Base-by-base conservation (phyloP, 2,329 filamentous ascomycete species). In the Cucurbitaria berberidis region DNA sequence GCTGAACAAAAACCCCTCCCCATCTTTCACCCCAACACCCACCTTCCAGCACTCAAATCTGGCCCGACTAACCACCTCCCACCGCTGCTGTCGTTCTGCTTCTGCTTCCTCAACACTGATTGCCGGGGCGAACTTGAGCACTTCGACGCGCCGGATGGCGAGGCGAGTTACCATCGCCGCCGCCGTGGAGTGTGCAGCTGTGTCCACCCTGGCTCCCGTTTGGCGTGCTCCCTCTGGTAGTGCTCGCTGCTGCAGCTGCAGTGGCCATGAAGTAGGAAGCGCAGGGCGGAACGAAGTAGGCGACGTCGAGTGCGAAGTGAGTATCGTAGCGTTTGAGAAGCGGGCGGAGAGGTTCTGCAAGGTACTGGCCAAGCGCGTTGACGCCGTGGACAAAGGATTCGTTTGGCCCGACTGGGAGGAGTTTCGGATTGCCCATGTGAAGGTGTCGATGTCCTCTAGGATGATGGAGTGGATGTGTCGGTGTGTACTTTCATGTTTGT, bases 371-470 rank as follows among this genome's bases (percentile, higher is more conserved):
- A 73, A 55, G 0, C 27, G 29, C 9, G 42, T 15, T 1, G 69
- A 70, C 2, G 67, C 60, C 1, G 54, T 22, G 1, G 42, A 19
- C 0, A 67, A 44, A 8, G 59, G 47, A 34, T 62, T 60, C 13
- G 51, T 10, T 2, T 29, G 8, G 29, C 9, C 9, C 34, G 36
- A 8, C 3, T 13, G n/a, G 4, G 29, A 22, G n/a, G 38, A 24
- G 35, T 18, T 43, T n/a, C 60, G 57, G 10, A 68, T 55, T 2
- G 51, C 40, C 34, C 47, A 55, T 1, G 45, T 19, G 66, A 86
- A 87, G 0, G 81, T 75, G 22, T 79, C 81, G 4, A 80, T 77
- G 48, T 81, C 82, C 65, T 86, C 83, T 6, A 88, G 63, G 21
- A 84, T 67, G 13, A 88, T 70, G 27, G 81, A 74, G 38, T 79